Evolutionary conservation across 2,329 filamentous ascomycete species (phyloP), one percentile per base, ranked within the genome.

Genomic region (Stenocarpella maydis): DNA sequence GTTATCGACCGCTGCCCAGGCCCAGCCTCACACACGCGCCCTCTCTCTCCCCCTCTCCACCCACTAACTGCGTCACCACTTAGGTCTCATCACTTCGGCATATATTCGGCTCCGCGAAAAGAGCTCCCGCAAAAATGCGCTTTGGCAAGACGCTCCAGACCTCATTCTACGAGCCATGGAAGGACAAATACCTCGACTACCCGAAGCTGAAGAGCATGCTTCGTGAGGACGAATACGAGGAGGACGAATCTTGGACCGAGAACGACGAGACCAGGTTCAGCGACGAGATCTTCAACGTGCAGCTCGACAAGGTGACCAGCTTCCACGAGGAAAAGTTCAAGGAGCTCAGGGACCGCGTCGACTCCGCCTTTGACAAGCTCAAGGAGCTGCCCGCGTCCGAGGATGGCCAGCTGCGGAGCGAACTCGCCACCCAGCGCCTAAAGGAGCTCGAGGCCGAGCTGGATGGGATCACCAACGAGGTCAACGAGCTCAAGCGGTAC

Each of bases 121-220:
- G 47, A 67, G 55, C 37, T 39, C 15, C 19, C 43, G 24, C 26
- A 76, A 84, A 71, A 61, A 98, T 99, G 96, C 92, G 94, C 76
- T 99, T 98, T 85, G 95, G 95, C 72, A 93, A 91, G 83, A 98
- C 94, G 64, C 88, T 99, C 71, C 89, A 90, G 76, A 88, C 89
- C 76, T 90, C 93, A 70, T 85, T 93, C 75, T 96, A 98, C 80
- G 82, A 88, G 74, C 94, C 94, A 77, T 99, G 95, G 95, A 92
- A 92, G 80, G 92, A 91, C 79, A 88, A 97, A 77, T 98, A 99
- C 84, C 93, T 99, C 78, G 95, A 98, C 84, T 99, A 99, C 81
- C 84, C 88, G 75, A 97, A 95, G 86, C 90, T 99, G 74, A 98
- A 98, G 86, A 86, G 87, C 76, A 87, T 99, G 70, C 84, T 99